Base-by-base conservation (phyloP, 257 asterid genomes). In the Solanum raphanifolium region DNA sequence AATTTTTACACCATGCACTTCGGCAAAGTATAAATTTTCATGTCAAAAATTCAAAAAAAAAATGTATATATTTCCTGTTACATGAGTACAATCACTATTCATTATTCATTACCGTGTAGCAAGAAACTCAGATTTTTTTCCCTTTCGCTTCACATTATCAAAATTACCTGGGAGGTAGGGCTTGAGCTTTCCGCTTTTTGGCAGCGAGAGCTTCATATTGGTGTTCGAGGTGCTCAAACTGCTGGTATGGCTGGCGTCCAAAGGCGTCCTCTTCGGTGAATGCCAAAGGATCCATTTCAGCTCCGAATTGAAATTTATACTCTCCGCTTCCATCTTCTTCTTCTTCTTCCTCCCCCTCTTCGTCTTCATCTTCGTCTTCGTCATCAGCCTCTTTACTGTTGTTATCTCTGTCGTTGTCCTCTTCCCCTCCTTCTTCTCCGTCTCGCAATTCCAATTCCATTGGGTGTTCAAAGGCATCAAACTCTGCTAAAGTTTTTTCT, bases 271-370 rank as follows among this genome's bases (percentile, higher is more conserved):
- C 93, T 88, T 95, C 94, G 0, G 93, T 94, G 83, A 96, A 94
- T 11, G 94, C 88, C 31, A 94, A 88, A 74, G 99, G 99, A 79
- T 96, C 95, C 98, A 93, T 94, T 84, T 91, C 97, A 9, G 89
- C 96, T 48, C 90, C 89, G 87, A 96, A 94, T 83, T 90, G 94
- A 88, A 95, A 93, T 48, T 87, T 87, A 87, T 93, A 93, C 75
- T 87, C 98, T 27, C 87, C 92, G 38, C 90, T 94, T 66, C 90
- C 95, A 23, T 91, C 94, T 2, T 89, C 94, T 6, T 89, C 96
- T 13, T 90, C 96, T 13, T 91, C 96, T 9, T 90, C 98, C 0
- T 92, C 94, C 9, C 48, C 95, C 5, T 88, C 95, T 2, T 69
- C 91, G 2, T 58, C 82, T 12, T 39, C 86, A 3, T 66, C 93